Evolutionary conservation across 768 basidiomycete genomes (phyloP), one percentile per base, ranked within the genome.

Genomic region (Russula olivacea): DNA sequence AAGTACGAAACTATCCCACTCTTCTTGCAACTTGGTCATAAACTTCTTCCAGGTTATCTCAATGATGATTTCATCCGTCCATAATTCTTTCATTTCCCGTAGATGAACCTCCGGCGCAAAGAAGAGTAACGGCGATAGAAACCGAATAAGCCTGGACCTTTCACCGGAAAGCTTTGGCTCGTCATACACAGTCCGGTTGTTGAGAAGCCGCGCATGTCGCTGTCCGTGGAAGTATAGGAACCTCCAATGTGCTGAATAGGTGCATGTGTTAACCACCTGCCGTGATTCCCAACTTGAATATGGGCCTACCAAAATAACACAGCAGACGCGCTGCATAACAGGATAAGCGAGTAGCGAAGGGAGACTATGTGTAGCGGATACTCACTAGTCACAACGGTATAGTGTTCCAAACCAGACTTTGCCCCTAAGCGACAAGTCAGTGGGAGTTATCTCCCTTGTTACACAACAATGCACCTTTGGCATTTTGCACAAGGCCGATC

Each of bases 221-320:
- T 64, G 63, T 14, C 63, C 63, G n/a, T 61, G 63, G 43, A 61
- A 61, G 54, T 61, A 41, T 30, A 56, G 10, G 32, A 64, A 64
- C 21, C 58, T 60, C 63, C 59, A 64, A 49, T 61, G 53, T 11
- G 59, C 63, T 64, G 23, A 36, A 41, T 10, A 62, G 5, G 6
- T 8, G 17, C 3, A 19, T 0, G 7, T 23, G 43, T 58, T 17
- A 48, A 14, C 48, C 21, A 48, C 23, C 23, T 21, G 4, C 25
- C 4, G 23, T 25, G 48, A 48, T 15, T n/a, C 25, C 23, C 12
- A 11, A 2, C 12, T n/a, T 1, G 38, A 21, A n/a, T n/a, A n/a
- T n/a, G n/a, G n/a, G n/a, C 55, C 43, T 23, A 65, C 64, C 55
- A n/a, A 65, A 65, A 30, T 48, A 56, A 0, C 59, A 56, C 11